Conservation (phyloP, 2,329 filamentous ascomycete genomes). For the Epichloe coenophiala region DNA sequence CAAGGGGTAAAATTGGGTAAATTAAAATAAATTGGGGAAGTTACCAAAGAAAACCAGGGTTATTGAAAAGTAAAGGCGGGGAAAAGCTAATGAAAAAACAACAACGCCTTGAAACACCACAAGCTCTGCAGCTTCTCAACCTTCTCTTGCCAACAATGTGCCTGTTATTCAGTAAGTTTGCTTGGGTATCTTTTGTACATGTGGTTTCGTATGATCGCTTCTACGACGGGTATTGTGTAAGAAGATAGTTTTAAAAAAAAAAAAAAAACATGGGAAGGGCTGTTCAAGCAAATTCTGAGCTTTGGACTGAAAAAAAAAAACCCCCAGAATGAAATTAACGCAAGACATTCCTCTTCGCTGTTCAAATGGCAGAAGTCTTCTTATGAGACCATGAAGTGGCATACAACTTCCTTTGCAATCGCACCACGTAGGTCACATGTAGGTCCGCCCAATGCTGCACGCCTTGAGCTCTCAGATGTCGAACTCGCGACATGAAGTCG, state of each 20-base stretch:
- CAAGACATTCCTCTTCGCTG: not conserved
- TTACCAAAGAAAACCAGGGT: not conserved
- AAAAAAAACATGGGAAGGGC: not conserved
- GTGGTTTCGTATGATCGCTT: constrained; percentile 1
- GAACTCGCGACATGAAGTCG: not conserved
- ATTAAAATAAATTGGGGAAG: not conserved
- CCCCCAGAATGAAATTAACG: not conserved
- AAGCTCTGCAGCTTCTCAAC: constrained; percentile 3
- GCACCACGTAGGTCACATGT: not conserved
- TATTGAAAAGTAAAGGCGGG: not conserved
- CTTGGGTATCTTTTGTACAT: constrained; percentile 8
- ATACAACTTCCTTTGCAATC: not conserved
- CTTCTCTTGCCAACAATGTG: constrained; percentile 1
- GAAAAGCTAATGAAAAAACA: not conserved
- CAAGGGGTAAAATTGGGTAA: not conserved
- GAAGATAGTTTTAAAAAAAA: not conserved
- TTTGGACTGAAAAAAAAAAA: too few relatives aligned
- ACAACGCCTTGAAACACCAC: constrained; percentile 5
- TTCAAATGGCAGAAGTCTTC: not conserved
- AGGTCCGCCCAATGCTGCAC: not conserved
- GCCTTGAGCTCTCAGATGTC: not conserved
- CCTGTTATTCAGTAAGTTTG: not conserved
- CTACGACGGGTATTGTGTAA: constrained; percentile 4
- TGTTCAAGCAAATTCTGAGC: not conserved
- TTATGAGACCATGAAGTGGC: not conserved